Evolutionary conservation across 768 basidiomycete species (phyloP).

Genomic region (Lentinula aciculospora): DNA sequence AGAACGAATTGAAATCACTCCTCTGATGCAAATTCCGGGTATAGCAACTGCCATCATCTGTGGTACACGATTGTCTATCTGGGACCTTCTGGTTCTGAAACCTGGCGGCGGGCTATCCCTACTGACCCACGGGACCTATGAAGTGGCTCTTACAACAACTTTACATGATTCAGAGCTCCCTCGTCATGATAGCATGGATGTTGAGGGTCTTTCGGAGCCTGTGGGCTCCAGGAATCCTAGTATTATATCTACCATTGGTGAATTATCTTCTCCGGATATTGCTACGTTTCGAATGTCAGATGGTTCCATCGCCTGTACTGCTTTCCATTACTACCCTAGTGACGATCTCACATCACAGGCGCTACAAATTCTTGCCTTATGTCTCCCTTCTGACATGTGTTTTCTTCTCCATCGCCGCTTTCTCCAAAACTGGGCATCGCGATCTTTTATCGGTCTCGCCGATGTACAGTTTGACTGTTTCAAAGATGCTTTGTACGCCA

Average conservation of each 20-base stretch:
- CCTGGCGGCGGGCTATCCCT: slow-evolving; percentile 49
- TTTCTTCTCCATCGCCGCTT: slow-evolving; percentile 54
- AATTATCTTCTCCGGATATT: not conserved
- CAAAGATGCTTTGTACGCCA: slow-evolving; percentile 39
- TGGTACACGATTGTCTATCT: slow-evolving; percentile 55
- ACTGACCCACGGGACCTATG: slow-evolving; percentile 55
- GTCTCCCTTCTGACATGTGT: slow-evolving; percentile 49
- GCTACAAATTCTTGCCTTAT: slow-evolving; percentile 57
- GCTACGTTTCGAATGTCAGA: slow-evolving; percentile 45
- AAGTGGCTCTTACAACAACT: slow-evolving; percentile 19
- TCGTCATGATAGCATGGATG: not conserved
- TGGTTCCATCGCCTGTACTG: slow-evolving; percentile 37
- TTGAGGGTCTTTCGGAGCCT: not conserved
- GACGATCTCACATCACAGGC: slow-evolving; percentile 53
- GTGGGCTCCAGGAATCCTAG: not conserved
- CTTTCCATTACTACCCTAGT: slow-evolving; percentile 50
- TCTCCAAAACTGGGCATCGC: slow-evolving; percentile 50
- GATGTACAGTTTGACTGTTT: slow-evolving; percentile 57
- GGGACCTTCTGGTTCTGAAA: slow-evolving; percentile 66
- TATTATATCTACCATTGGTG: not conserved
- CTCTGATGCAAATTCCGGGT: slow-evolving; percentile 33
- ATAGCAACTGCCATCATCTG: slow-evolving; percentile 52
- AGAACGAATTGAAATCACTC: slow-evolving; percentile 33
- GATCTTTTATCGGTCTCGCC: slow-evolving; percentile 33
- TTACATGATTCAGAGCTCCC: not conserved